phyloP scores from a whole-genome alignment of 2,329 filamentous ascomycete genomes.

The Sporothrix pallida region DNA sequence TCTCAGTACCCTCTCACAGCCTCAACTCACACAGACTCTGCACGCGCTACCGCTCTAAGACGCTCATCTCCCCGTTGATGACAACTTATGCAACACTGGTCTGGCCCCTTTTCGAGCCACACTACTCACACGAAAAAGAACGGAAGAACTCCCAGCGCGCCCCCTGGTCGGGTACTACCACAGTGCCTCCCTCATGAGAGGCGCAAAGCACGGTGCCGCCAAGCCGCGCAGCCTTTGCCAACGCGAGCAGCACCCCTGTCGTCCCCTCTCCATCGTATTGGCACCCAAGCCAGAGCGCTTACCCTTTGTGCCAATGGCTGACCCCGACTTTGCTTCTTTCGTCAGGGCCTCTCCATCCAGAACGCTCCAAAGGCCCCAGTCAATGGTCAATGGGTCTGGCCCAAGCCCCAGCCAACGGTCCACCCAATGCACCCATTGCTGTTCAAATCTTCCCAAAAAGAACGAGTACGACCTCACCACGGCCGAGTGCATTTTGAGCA shows the following conservation, averaged over 20 bases:
- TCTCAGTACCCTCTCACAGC: conserved; percentile 11
- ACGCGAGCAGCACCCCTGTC: conserved; percentile 18
- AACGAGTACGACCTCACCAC: background rate
- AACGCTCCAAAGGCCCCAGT: conserved; percentile 20
- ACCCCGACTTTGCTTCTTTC: conserved; percentile 23
- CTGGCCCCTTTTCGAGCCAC: conserved; percentile 31
- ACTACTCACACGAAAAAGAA: background rate
- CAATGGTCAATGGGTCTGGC: conserved; percentile 16
- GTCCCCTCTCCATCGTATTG: conserved; percentile 27
- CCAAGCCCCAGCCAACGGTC: conserved; percentile 14
- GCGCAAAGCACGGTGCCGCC: conserved; percentile 7
- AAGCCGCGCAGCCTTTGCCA: conserved; percentile 20
- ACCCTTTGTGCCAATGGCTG: conserved; percentile 14
- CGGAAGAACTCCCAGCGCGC: too few species aligned
- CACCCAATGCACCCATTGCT: conserved; percentile 12
- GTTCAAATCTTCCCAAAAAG: conserved; percentile 24
- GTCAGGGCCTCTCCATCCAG: conserved; percentile 17
- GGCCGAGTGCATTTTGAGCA: background rate
- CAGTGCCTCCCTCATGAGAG: background rate
- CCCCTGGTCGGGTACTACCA: conserved; percentile 18
- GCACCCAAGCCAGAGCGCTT: conserved; percentile 18
- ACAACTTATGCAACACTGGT: conserved; percentile 30
- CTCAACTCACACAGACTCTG: conserved; percentile 26
- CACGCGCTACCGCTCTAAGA: conserved; percentile 14
- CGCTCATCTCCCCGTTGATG: conserved; percentile 34